phyloP scores from a whole-genome alignment of 2,329 filamentous ascomycete species.

The Stagonosporopsis rhizophila region DNA sequence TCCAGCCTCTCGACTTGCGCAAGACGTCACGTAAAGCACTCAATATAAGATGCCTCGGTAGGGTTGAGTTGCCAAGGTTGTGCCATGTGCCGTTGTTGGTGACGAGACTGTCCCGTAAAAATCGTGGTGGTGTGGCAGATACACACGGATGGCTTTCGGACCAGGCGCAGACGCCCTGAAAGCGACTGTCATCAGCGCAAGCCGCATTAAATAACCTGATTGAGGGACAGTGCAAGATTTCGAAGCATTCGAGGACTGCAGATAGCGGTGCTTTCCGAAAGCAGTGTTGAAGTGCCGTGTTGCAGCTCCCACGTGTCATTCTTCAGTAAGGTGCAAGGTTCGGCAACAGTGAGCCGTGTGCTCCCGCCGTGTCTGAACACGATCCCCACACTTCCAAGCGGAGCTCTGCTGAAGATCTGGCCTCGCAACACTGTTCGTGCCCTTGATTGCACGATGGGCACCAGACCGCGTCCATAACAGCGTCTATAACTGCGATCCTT shows the following conservation, averaged over 20 bases:
- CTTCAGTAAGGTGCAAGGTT: slow-evolving; percentile 2
- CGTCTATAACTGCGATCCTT: too few species aligned
- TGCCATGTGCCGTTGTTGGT: neutral
- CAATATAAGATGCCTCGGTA: neutral
- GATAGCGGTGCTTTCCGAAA: neutral
- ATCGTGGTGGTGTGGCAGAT: neutral
- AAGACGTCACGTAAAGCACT: neutral
- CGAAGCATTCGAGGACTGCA: neutral
- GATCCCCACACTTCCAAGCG: slow-evolving; percentile 4
- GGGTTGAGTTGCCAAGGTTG: neutral
- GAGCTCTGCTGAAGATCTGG: neutral
- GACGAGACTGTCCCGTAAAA: neutral
- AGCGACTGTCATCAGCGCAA: neutral
- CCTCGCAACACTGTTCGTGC: neutral
- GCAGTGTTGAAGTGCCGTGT: slow-evolving; percentile 1
- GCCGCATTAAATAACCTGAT: neutral
- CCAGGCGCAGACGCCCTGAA: neutral
- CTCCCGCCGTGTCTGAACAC: neutral
- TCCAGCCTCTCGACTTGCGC: neutral
- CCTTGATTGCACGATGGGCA: neutral
- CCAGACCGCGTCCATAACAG: neutral
- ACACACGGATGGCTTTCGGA: neutral
- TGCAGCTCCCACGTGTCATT: slow-evolving; percentile 1
- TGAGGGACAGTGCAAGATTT: neutral
- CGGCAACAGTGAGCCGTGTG: slow-evolving; percentile 3